phyloP scores from a whole-genome alignment of 169 alveolate genomes.

The Babesia microti region DNA sequence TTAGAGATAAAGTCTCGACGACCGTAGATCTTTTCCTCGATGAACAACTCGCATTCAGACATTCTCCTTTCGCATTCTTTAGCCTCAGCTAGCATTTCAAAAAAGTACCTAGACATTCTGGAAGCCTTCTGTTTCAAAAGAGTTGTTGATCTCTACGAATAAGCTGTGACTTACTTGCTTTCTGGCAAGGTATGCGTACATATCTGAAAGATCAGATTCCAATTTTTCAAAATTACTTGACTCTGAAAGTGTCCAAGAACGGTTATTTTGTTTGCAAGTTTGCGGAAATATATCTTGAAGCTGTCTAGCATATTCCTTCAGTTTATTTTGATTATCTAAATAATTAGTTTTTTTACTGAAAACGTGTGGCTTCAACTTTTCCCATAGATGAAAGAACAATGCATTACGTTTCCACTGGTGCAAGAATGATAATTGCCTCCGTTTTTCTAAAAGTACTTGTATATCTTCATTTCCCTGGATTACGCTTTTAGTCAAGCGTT shows the following conservation, averaged over 20 bases:
- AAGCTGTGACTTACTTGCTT: slow-evolving; percentile 1
- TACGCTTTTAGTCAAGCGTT: too few relatives aligned
- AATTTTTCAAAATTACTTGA: slow-evolving; percentile 21
- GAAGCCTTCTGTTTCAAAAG: slow-evolving; percentile 19
- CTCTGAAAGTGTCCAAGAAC: slow-evolving; percentile 31
- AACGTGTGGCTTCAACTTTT: slow-evolving; percentile 15
- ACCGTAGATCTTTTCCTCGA: slow-evolving; percentile 42
- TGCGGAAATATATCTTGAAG: not conserved
- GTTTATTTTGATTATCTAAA: slow-evolving; percentile 1
- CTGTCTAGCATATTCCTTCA: slow-evolving; percentile 5
- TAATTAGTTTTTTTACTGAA: slow-evolving; percentile 3
- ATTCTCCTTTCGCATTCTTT: slow-evolving; percentile 46
- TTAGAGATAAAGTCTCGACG: slow-evolving; percentile 39
- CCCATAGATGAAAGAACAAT: too few relatives aligned
- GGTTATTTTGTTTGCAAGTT: too few relatives aligned
- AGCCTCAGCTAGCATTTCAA: slow-evolving; percentile 45
- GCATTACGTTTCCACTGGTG: slow-evolving; percentile 47
- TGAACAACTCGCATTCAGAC: slow-evolving; percentile 37
- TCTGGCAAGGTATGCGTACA: slow-evolving; percentile 27
- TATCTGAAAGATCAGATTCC: slow-evolving; percentile 6
- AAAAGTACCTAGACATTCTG: slow-evolving; percentile 37
- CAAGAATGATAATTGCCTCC: slow-evolving; percentile 27
- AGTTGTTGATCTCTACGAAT: not conserved
- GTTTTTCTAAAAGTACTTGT: slow-evolving; percentile 19
- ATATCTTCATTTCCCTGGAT: too few relatives aligned